Conservation (phyloP, 2,329 filamentous ascomycete species). For the Fusarium camptoceras region DNA sequence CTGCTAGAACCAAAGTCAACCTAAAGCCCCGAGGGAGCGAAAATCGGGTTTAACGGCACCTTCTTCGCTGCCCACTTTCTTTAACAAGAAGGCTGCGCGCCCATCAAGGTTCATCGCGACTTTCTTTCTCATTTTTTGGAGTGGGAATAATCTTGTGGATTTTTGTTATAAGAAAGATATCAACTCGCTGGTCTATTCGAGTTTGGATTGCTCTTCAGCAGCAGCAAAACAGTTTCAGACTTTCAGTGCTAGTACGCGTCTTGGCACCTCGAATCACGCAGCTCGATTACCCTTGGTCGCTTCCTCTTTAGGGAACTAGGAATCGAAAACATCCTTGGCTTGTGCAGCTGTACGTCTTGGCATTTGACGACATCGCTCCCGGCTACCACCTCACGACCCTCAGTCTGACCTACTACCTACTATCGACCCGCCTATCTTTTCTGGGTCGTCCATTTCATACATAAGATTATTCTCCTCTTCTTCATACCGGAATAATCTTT, state of each 20-base stretch:
- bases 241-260: constrained; percentile 22
- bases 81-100: constrained; percentile 23
- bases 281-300: constrained; percentile 23
- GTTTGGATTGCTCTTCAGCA: constrained; percentile 1
- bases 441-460: constrained; percentile 2
- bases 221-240: constrained; percentile 6
- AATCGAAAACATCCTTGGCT: constrained; percentile 32
- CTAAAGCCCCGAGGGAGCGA: constrained; percentile 25
- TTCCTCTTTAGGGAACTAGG: constrained; percentile 39
- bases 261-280: constrained; percentile 42
- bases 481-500: not conserved
- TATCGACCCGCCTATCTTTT: constrained; percentile 8
- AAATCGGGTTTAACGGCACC: constrained; percentile 18
- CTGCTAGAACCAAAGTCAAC: constrained; percentile 4
- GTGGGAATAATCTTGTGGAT: not conserved
- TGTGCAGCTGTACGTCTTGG: constrained; percentile 32
- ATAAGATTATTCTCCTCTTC: not conserved
- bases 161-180: constrained; percentile 17
- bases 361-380: constrained; percentile 31
- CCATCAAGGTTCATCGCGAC: constrained; percentile 36
- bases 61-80: constrained; percentile 14
- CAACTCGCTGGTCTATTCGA: constrained; percentile 12
- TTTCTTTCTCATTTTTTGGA: not conserved
- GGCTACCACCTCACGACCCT: constrained; percentile 5
- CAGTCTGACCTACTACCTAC: constrained; percentile 6